Percentiles rank a stretch among this genome's conserved stretches.
Evolutionary conservation across 805 yeast species (phyloP).

Genomic region (Starmerella vaccinii): DNA sequence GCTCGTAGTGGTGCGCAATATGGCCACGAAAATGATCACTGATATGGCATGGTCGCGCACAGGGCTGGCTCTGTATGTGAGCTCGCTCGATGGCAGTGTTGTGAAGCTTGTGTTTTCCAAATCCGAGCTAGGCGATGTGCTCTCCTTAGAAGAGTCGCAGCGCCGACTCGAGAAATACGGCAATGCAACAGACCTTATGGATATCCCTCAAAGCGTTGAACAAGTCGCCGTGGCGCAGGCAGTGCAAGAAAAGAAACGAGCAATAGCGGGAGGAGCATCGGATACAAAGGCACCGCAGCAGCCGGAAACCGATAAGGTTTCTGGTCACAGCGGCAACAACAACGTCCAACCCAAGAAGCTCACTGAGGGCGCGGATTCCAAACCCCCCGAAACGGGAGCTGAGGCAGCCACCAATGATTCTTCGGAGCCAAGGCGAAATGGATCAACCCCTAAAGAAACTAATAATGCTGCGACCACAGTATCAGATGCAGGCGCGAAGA

Average conservation of each 20-base stretch:
- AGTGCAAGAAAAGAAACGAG: slow-evolving; percentile 42
- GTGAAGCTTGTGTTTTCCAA: slow-evolving; percentile 54
- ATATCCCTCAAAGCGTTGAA: slow-evolving; percentile 76
- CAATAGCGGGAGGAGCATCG: background rate
- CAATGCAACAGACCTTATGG: slow-evolving; percentile 71
- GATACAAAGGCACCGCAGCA: background rate
- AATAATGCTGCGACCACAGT: no score
- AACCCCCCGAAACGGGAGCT: background rate
- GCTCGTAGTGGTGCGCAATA: slow-evolving; percentile 64
- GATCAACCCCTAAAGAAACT: background rate
- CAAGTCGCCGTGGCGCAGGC: slow-evolving; percentile 45
- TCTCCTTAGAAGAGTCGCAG: slow-evolving; percentile 57
- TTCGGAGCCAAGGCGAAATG: background rate
- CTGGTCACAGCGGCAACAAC: background rate
- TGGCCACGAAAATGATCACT: slow-evolving; percentile 67
- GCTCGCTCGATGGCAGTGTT: slow-evolving; percentile 79
- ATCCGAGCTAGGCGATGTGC: slow-evolving; percentile 36
- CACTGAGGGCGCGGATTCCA: no score
- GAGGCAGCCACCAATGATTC: background rate
- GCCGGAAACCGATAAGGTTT: background rate
- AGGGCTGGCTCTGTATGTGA: slow-evolving; percentile 61
- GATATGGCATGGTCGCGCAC: slow-evolving; percentile 84
- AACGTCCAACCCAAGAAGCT: background rate
- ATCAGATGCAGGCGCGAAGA: no score
- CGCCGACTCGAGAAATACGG: slow-evolving; percentile 74